Conservation (phyloP, 169 alveolate species). For the Plasmodium cynomolgi region DNA sequence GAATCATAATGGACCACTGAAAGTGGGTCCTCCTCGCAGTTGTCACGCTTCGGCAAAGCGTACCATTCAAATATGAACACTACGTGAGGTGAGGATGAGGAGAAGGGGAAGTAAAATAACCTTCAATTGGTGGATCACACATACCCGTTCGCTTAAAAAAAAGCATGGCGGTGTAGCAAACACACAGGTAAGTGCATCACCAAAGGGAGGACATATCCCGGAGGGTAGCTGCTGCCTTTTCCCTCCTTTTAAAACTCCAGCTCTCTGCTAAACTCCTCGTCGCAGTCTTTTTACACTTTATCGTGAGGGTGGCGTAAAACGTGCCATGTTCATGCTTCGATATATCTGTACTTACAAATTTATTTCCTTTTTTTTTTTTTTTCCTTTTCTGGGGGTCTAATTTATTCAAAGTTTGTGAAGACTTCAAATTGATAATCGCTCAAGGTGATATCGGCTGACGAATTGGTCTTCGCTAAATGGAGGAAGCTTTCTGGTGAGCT, state of each 20-base stretch:
- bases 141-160: no score
- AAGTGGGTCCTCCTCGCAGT: no score
- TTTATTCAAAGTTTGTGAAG: constrained; percentile 34
- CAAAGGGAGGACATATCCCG: background rate
- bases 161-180: no score
- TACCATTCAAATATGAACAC: no score
- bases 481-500: background rate
- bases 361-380: background rate
- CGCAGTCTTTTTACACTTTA: constrained; percentile 34
- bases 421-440: constrained; percentile 36
- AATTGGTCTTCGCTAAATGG: background rate
- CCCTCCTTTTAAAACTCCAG: constrained; percentile 16
- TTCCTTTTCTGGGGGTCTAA: constrained; percentile 10
- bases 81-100: no score
- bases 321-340: constrained; percentile 22
- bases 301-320: constrained; percentile 25
- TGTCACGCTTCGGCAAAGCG: no score
- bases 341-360: background rate
- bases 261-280: constrained; percentile 7
- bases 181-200: no score
- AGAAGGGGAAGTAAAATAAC: no score
- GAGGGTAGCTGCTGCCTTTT: background rate
- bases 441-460: constrained; percentile 3
- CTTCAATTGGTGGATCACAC: no score
- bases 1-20: no score